phyloP scores from a whole-genome alignment of 2,329 filamentous ascomycete genomes.

The Penicillium sp. region DNA sequence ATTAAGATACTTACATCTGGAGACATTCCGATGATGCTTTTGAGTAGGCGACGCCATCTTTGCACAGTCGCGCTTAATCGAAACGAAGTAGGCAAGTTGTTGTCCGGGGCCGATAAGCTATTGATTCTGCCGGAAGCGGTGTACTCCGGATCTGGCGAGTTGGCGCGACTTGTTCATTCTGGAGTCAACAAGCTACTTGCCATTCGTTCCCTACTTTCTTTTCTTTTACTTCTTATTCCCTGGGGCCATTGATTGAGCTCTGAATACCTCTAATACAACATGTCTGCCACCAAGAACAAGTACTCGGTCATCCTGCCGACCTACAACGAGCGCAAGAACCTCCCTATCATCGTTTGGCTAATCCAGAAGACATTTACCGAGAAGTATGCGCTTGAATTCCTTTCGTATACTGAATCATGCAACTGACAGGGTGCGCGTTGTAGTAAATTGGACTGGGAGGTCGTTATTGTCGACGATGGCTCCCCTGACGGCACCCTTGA shows the following conservation, averaged over 20 bases:
- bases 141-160: conserved; percentile 27
- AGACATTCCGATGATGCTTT: conserved; percentile 37
- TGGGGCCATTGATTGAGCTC: conserved; percentile 11
- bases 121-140: conserved; percentile 32
- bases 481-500: conserved; percentile 93
- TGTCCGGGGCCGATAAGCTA: conserved; percentile 23
- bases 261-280: conserved; percentile 20
- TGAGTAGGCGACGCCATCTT: conserved; percentile 23
- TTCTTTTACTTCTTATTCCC: conserved; percentile 6
- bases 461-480: conserved; percentile 97
- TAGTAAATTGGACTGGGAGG: conserved; percentile 92
- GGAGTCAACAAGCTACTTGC: conserved; percentile 24
- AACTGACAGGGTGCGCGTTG: conserved; percentile 2
- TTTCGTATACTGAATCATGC: not conserved
- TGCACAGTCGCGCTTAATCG: not conserved
- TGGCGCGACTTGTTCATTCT: conserved; percentile 24
- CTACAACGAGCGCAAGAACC: conserved; percentile 96
- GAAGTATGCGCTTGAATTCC: conserved; percentile 56
- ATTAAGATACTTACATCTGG: conserved; percentile 30
- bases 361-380: conserved; percentile 89
- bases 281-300: conserved; percentile 60
- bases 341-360: conserved; percentile 93
- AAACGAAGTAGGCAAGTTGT: not conserved
- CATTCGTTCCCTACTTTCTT: conserved; percentile 26
- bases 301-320: conserved; percentile 98